Percentiles rank a stretch among this genome's conserved stretches.
Conservation (phyloP, 371 early-diverging fungal genomes). For the Phascolomyces articulosus region DNA sequence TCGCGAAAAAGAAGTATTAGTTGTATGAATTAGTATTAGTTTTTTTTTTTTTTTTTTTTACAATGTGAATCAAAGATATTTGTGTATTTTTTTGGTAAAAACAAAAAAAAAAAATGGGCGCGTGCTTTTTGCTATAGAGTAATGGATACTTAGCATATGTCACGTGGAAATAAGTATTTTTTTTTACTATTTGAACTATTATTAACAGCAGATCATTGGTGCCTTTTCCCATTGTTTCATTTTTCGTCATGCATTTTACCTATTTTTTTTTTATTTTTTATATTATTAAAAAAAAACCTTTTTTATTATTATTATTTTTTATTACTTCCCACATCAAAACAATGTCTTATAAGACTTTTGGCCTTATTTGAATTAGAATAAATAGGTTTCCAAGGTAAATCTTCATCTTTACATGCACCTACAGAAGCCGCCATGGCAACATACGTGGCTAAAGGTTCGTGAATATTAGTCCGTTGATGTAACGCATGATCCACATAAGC, state of each 20-base stretch:
- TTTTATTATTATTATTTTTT: background rate
- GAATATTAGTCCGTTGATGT: conserved; percentile 26
- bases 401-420: conserved; percentile 23
- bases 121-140: no score
- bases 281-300: background rate
- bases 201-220: background rate
- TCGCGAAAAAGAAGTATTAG: background rate
- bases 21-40: no score
- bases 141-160: background rate
- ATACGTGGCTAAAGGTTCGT: conserved; percentile 23
- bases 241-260: background rate
- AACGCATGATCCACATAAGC: conserved; percentile 30
- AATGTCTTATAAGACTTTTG: conserved; percentile 34
- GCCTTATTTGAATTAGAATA: conserved; percentile 35
- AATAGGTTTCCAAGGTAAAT: conserved; percentile 18
- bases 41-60: no score
- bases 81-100: no score
- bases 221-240: conserved; percentile 1
- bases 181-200: no score
- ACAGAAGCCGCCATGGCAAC: conserved; percentile 30
- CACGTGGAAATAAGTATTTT: background rate
- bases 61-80: no score
- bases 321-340: conserved; percentile 10
- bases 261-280: no score
- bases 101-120: no score